Conservation (phyloP, 768 basidiomycete species). For the Dioszegia aurantiaca region DNA sequence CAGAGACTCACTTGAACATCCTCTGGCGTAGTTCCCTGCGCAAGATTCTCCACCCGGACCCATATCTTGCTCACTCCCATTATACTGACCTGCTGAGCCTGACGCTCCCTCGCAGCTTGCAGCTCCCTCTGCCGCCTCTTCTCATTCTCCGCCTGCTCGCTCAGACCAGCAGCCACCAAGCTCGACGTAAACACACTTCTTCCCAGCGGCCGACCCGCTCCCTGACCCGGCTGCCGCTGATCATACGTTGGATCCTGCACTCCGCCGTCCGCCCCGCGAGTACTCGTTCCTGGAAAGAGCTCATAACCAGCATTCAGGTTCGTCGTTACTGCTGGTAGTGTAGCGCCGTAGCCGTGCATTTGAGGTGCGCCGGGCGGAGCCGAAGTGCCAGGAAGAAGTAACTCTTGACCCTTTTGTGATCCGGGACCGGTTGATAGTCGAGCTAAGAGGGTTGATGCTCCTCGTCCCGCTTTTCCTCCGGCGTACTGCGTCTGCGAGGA, state of each 20-base stretch:
- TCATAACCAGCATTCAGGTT: constrained; percentile 38
- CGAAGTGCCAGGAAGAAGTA: constrained; percentile 18
- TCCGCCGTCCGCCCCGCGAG: background rate
- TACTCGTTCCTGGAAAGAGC: constrained; percentile 23
- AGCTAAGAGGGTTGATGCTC: constrained; percentile 16
- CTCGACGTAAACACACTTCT: constrained; percentile 12
- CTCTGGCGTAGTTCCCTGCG: constrained; percentile 71
- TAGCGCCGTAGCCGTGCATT: constrained; percentile 27
- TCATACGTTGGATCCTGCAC: constrained; percentile 8
- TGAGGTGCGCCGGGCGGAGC: constrained; percentile 3
- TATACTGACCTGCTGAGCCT: constrained; percentile 33
- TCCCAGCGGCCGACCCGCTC: constrained; percentile 1
- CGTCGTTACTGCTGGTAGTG: constrained; percentile 14
- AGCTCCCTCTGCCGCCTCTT: background rate
- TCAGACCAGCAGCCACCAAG: constrained; percentile 9
- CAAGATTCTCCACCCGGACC: constrained; percentile 71
- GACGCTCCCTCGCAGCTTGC: background rate
- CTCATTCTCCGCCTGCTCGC: background rate
- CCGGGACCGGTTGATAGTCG: constrained; percentile 27
- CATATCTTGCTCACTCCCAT: constrained; percentile 53
- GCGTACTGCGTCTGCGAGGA: too few species aligned
- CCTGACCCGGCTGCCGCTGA: constrained; percentile 3
- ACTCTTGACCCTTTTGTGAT: constrained; percentile 27
- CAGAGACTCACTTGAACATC: constrained; percentile 62
- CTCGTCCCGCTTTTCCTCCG: background rate